Evolutionary conservation across 108 stramenopile genomes (phyloP).

Genomic region (Nitzschia sp.): DNA sequence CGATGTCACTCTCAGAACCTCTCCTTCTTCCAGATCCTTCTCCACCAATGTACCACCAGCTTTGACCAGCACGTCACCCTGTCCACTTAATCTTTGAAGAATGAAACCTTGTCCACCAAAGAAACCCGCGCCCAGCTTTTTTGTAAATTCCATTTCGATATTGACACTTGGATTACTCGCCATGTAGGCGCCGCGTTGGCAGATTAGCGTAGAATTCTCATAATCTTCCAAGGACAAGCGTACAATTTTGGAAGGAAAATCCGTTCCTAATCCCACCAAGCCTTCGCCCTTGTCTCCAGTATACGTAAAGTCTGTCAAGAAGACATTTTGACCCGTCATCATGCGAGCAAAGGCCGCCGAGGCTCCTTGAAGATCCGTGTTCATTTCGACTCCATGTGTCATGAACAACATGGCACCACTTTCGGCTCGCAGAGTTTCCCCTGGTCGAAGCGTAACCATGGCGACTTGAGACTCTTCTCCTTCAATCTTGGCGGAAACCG

Average conservation of each 20-base stretch:
- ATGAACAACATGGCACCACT: conserved; percentile 89
- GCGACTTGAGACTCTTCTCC: conserved; percentile 93
- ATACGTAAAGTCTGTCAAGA: conserved; percentile 84
- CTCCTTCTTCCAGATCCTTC: conserved; percentile 74
- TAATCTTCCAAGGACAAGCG: conserved; percentile 71
- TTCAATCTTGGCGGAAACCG: conserved; percentile 65
- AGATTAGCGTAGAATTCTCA: conserved; percentile 64
- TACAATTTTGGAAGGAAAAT: conserved; percentile 86
- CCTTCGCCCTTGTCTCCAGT: conserved; percentile 29
- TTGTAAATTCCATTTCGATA: conserved; percentile 84
- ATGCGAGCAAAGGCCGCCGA: conserved; percentile 48
- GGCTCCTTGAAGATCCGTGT: conserved; percentile 38
- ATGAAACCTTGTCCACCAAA: conserved; percentile 93
- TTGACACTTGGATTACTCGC: conserved; percentile 77
- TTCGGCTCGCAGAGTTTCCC: conserved; percentile 86
- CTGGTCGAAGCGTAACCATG: conserved; percentile 67
- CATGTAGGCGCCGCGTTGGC: conserved; percentile 83
- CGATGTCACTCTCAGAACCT: conserved; percentile 76
- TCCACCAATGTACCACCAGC: conserved; percentile 73
- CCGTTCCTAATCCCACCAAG: conserved; percentile 81
- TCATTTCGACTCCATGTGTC: conserved; percentile 52
- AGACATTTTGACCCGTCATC: conserved; percentile 87
- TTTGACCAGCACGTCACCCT: conserved; percentile 84
- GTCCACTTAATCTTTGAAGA: conserved; percentile 75
- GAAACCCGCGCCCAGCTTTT: conserved; percentile 72